A percentile compares a stretch with the other conserved stretches of the same genome.
Evolutionary conservation across 1,284 basidiomycete species (phyloP).

Genomic region (Ustilago tritici): DNA sequence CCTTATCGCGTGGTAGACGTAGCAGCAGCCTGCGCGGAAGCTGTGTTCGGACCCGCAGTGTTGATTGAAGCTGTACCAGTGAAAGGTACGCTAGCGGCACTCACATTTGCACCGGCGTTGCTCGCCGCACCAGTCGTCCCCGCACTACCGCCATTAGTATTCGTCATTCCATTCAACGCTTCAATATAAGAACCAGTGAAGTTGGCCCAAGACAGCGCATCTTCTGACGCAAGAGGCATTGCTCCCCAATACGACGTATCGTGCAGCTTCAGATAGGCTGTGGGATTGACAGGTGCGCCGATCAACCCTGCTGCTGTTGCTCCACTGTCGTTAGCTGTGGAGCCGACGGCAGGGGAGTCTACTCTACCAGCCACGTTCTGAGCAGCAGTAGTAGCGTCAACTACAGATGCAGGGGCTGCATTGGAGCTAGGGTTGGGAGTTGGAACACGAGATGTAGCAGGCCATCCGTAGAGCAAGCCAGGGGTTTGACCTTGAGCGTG

Average conservation of each 20-base stretch:
- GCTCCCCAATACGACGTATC: constrained; percentile 55
- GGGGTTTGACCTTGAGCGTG: constrained; percentile 38
- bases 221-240: constrained; percentile 49
- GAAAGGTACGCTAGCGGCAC: background rate
- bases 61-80: background rate
- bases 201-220: constrained; percentile 50
- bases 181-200: constrained; percentile 52
- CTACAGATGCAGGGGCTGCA: background rate
- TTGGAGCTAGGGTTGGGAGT: background rate
- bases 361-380: background rate
- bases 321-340: background rate
- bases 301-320: background rate
- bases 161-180: constrained; percentile 47
- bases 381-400: constrained; percentile 6
- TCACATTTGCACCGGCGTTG: background rate
- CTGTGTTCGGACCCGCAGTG: background rate
- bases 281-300: constrained; percentile 28
- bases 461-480: constrained; percentile 32
- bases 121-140: background rate
- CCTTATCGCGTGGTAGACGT: background rate
- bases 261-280: constrained; percentile 46
- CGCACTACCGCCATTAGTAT: background rate
- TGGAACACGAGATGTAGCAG: constrained; percentile 6
- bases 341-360: background rate
- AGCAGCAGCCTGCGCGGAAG: background rate